Conservation (phyloP, 345 rosid species). For the Lumnitzera littorea region DNA sequence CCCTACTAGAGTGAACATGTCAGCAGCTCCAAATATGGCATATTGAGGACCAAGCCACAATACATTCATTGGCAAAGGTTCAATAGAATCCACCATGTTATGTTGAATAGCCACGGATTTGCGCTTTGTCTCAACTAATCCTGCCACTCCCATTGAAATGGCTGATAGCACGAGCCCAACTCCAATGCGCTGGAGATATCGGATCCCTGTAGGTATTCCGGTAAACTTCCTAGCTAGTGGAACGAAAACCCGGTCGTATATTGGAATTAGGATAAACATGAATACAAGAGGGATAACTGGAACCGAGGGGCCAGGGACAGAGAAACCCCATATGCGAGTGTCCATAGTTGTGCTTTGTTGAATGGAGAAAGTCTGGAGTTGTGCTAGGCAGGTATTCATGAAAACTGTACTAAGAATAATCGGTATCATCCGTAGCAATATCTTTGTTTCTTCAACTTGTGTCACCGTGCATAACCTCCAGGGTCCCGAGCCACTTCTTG, state of each 20-base stretch:
- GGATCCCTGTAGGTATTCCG: constrained; percentile 48
- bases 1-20: constrained; percentile 51
- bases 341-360: constrained; percentile 60
- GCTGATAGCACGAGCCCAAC: constrained; percentile 43
- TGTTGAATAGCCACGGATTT: constrained; percentile 37
- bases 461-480: constrained; percentile 55
- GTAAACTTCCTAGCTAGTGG: constrained; percentile 45
- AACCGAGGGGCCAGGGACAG: constrained; percentile 44
- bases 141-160: constrained; percentile 53
- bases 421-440: constrained; percentile 50
- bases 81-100: constrained; percentile 39
- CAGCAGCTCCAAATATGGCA: constrained; percentile 51
- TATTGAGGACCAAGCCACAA: constrained; percentile 58
- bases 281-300: constrained; percentile 46
- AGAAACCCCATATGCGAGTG: constrained; percentile 30
- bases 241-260: constrained; percentile 46
- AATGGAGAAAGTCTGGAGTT: constrained; percentile 52
- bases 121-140: constrained; percentile 37
- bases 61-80: constrained; percentile 44
- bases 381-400: constrained; percentile 67
- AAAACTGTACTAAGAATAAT: constrained; percentile 50
- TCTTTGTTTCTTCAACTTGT: constrained; percentile 60
- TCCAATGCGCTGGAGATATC: constrained; percentile 46
- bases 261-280: constrained; percentile 39
- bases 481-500: constrained; percentile 18